Conservation (phyloP, 495 filamentous ascomycete species). For the Trypethelium eluteriae region DNA sequence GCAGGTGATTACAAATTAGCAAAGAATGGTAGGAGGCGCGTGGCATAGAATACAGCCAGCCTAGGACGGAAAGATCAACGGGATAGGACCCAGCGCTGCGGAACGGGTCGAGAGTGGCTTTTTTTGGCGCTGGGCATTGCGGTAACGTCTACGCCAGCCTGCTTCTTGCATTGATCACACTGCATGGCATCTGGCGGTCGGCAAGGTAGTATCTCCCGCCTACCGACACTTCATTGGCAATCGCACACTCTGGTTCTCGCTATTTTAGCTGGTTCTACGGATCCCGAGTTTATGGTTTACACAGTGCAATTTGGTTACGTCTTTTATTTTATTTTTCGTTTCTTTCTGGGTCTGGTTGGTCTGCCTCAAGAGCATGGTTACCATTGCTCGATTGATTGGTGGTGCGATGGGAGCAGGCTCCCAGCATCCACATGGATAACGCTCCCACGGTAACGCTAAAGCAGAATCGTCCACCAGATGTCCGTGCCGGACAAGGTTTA, state of each 20-base stretch:
- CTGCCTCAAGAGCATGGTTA: no score
- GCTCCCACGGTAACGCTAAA: neutral
- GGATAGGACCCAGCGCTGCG: neutral
- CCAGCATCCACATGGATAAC: neutral
- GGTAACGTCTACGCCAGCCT: neutral
- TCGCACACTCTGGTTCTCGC: no score
- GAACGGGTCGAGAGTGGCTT: neutral
- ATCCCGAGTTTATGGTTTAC: no score
- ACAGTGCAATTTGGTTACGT: no score
- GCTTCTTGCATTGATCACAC: slow-evolving; percentile 10
- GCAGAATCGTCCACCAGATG: neutral
- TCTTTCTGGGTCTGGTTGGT: no score
- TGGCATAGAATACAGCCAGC: neutral
- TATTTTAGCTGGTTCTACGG: no score
- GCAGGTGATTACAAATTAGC: neutral
- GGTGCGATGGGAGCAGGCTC: no score
- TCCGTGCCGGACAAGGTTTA: neutral
- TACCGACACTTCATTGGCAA: neutral
- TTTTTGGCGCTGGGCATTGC: neutral
- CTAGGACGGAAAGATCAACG: neutral
- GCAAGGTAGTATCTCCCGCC: neutral
- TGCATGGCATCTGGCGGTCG: slow-evolving; percentile 7
- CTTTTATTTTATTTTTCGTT: no score
- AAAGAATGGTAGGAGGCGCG: neutral
- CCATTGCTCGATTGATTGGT: no score